Evolutionary conservation across 441 rosid species (phyloP).

Genomic region (Gossypium lobatum): DNA sequence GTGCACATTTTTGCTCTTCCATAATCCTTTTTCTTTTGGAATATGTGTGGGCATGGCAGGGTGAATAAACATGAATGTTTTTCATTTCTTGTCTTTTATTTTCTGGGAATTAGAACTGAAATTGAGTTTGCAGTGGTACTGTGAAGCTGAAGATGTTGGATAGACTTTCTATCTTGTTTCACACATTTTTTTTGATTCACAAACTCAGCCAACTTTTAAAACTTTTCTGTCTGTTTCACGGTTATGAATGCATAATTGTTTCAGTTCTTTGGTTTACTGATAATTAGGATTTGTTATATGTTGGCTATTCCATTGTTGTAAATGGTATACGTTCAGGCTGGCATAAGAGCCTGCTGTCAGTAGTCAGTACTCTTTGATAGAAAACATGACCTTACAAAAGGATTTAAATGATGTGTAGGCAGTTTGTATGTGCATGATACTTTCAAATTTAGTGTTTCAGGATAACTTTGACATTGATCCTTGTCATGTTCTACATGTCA

Average conservation of each 20-base stretch:
- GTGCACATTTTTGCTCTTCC: not conserved
- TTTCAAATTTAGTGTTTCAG: not conserved
- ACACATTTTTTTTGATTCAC: not conserved
- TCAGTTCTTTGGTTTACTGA: not conserved
- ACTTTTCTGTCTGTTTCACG: constrained; percentile 1
- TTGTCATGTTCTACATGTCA: constrained; percentile 11
- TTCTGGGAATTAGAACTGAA: not conserved
- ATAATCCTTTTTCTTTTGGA: constrained; percentile 2
- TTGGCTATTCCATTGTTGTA: not conserved
- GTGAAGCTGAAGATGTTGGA: not conserved
- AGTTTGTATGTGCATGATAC: not conserved
- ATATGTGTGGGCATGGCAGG: not conserved
- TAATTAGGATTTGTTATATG: not conserved
- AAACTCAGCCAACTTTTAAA: not conserved
- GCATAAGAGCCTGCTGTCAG: not conserved
- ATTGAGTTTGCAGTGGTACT: not conserved
- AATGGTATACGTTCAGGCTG: not conserved
- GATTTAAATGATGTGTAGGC: not conserved
- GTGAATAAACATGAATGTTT: not conserved
- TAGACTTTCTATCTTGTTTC: not conserved
- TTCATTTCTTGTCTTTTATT: not conserved
- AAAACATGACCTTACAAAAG: not conserved
- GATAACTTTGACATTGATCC: constrained; percentile 7
- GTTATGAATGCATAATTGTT: not conserved
- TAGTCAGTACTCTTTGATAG: not conserved